phyloP scores from a whole-genome alignment of 805 yeast genomes.

The Ascoidea asiatica region DNA sequence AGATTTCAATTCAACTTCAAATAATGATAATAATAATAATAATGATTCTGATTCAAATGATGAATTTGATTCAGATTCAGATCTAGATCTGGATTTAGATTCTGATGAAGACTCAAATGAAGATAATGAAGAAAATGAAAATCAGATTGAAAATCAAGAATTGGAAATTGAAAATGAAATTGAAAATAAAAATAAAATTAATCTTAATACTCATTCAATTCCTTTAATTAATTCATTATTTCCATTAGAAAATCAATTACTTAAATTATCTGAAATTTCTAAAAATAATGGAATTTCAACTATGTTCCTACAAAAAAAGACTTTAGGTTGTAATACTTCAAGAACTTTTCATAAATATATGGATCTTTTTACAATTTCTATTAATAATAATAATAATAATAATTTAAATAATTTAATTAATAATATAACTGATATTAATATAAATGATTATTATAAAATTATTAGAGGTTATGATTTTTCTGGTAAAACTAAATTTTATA shows the following conservation, averaged over 20 bases:
- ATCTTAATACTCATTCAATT: not conserved
- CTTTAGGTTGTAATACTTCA: not conserved
- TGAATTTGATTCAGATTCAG: not conserved
- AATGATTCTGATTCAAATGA: not conserved
- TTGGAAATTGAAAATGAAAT: not conserved
- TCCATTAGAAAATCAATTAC: not conserved
- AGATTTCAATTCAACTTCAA: not conserved
- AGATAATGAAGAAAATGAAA: not conserved
- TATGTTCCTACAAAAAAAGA: not conserved
- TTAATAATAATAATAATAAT: too few relatives aligned
- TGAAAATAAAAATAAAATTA: not conserved
- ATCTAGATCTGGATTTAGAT: not conserved
- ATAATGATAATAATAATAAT: not conserved
- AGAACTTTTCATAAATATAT: not conserved
- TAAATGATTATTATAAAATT: not conserved
- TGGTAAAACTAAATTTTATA: not conserved
- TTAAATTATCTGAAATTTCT: not conserved
- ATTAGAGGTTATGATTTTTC: not conserved
- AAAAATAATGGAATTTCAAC: not conserved
- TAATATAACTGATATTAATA: not conserved
- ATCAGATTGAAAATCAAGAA: not conserved
- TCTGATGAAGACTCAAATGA: not conserved
- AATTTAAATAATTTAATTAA: too few relatives aligned
- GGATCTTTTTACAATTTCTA: not conserved
- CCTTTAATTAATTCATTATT: not conserved